A percentile compares a stretch with the other conserved stretches of the same genome.
These are phyloP conservation scores for Claviceps humidiphila DNA, from an alignment of 2,329 filamentous ascomycete genomes.

Conservation along the genomic window DNA sequence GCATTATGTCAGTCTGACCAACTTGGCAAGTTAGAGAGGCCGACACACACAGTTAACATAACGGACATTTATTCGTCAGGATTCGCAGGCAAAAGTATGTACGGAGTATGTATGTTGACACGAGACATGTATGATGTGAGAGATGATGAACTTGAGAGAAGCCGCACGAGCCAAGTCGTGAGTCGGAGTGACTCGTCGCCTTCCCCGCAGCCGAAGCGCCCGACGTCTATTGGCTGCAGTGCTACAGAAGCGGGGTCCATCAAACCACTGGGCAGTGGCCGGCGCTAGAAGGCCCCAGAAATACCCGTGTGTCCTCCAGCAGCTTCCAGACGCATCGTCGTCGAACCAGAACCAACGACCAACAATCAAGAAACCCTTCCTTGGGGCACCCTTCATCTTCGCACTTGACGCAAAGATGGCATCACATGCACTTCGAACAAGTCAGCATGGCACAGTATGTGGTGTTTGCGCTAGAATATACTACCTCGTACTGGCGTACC, in stretches of 20 bases:
- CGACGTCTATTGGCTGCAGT: not conserved
- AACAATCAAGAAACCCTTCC: not conserved
- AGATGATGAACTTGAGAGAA: no score
- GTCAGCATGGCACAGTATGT: not conserved
- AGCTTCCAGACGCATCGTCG: constrained; percentile 1
- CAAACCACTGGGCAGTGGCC: not conserved
- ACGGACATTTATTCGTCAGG: no score
- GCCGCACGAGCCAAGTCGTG: not conserved
- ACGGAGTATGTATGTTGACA: no score
- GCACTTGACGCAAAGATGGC: not conserved
- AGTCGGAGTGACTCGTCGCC: not conserved
- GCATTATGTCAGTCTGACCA: no score
- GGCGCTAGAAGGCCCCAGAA: not conserved
- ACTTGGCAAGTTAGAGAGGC: no score
- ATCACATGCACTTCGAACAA: constrained; percentile 1
- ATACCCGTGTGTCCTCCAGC: not conserved
- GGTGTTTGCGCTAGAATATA: not conserved
- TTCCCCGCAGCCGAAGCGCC: not conserved
- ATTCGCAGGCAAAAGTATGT: no score
- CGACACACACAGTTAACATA: no score
- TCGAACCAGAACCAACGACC: not conserved
- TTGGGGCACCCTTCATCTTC: not conserved
- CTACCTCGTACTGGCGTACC: not conserved
- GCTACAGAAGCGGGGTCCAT: not conserved
- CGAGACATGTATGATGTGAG: no score